These are phyloP conservation scores for Suhomyces taliae DNA, from an alignment of 1,139 yeast species.

Conservation along the genomic window DNA sequence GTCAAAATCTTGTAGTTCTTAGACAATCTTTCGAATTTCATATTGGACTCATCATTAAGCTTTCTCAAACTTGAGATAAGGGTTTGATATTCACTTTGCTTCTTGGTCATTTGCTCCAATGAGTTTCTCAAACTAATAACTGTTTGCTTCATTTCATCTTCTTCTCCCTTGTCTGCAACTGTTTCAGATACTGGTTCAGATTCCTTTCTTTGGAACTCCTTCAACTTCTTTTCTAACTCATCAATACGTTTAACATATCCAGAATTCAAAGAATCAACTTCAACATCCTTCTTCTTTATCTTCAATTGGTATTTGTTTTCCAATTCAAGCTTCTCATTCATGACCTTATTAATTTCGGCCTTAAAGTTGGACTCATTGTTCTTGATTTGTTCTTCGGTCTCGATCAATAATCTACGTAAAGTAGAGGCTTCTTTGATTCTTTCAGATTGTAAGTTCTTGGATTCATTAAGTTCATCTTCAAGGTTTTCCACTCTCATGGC, in stretches of 20 bases:
- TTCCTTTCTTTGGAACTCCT: conserved; percentile 22
- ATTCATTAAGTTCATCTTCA: conserved; percentile 78
- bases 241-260: conserved; percentile 26
- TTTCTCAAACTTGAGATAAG: conserved; percentile 59
- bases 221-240: conserved; percentile 44
- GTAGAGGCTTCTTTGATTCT: conserved; percentile 76
- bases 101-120: conserved; percentile 48
- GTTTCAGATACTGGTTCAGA: conserved; percentile 16
- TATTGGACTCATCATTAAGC: conserved; percentile 64
- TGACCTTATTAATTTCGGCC: conserved; percentile 30
- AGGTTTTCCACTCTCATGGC: conserved; percentile 60
- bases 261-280: conserved; percentile 36
- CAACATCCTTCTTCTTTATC: conserved; percentile 52
- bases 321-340: conserved; percentile 60
- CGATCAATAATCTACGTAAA: conserved; percentile 66
- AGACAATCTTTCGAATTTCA: conserved; percentile 64
- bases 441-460: conserved; percentile 71
- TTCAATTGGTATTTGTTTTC: conserved; percentile 54
- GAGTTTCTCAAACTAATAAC: conserved; percentile 54
- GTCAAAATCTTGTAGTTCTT: conserved; percentile 65
- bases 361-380: conserved; percentile 37
- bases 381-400: conserved; percentile 62
- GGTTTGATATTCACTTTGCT: conserved; percentile 55
- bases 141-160: conserved; percentile 30
- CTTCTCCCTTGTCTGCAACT: conserved; percentile 21